These are phyloP conservation scores for Chlorella sorokiniana DNA, from an alignment of 139 green algal species.

Conservation along the genomic window DNA sequence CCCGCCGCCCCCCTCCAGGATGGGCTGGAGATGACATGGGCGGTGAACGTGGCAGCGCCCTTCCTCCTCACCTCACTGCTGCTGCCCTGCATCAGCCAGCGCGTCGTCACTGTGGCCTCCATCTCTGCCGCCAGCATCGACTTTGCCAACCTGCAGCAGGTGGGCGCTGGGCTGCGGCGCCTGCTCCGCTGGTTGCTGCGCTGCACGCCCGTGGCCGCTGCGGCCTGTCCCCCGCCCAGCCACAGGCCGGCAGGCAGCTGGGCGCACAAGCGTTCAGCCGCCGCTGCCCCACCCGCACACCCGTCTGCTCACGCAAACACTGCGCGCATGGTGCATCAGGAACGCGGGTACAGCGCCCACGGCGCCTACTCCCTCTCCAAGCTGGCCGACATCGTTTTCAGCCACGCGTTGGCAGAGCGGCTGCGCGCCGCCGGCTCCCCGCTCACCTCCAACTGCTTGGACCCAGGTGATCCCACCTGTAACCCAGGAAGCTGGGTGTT, in stretches of 20 bases:
- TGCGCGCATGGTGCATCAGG: conserved; percentile 7
- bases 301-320: background rate
- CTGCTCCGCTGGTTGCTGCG: background rate
- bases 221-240: background rate
- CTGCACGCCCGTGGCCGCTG: background rate
- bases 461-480: conserved; percentile 63
- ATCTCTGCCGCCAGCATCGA: conserved; percentile 68
- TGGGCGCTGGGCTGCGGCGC: background rate
- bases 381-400: conserved; percentile 63
- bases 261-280: too few relatives aligned
- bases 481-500: too few relatives aligned
- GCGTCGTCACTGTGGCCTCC: conserved; percentile 67
- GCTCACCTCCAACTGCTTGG: conserved; percentile 61
- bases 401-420: conserved; percentile 45
- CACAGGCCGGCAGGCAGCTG: too few relatives aligned
- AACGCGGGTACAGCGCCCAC: conserved; percentile 43
- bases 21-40: conserved; percentile 73
- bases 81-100: conserved; percentile 39
- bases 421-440: conserved; percentile 33
- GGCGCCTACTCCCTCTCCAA: conserved; percentile 70
- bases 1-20: conserved; percentile 45
- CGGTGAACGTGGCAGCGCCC: conserved; percentile 73
- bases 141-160: conserved; percentile 69
- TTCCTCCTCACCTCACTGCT: conserved; percentile 68
- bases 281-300: background rate